A percentile compares a stretch with the other conserved stretches of the same genome.
These are phyloP conservation scores for Hymenoscyphus fraxineus DNA, from an alignment of 2,329 filamentous ascomycete species.

Conservation along the genomic window DNA sequence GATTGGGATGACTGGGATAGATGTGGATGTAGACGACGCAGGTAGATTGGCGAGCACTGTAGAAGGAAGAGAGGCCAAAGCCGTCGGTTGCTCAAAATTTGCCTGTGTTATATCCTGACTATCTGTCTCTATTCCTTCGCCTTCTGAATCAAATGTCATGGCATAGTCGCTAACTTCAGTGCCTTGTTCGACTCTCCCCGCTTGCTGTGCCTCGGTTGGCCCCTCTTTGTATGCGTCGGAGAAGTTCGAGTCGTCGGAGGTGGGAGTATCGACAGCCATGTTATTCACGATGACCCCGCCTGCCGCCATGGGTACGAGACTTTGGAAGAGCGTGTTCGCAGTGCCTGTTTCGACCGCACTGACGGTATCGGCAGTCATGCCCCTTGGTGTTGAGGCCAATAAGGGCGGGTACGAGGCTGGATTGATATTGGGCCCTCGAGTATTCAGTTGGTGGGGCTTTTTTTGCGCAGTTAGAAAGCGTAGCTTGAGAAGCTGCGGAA, in stretches of 20 bases:
- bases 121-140: conserved; percentile 29
- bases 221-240: conserved; percentile 36
- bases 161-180: conserved; percentile 35
- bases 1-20: conserved; percentile 16
- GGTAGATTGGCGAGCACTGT: conserved; percentile 23
- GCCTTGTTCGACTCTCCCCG: conserved; percentile 19
- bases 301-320: background rate
- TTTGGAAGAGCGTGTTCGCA: background rate
- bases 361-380: background rate
- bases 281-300: background rate
- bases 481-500: background rate
- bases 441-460: background rate
- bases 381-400: background rate
- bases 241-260: conserved; percentile 32
- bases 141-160: conserved; percentile 37
- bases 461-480: background rate
- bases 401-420: background rate
- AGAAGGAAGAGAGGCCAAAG: conserved; percentile 21
- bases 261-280: conserved; percentile 9
- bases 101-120: conserved; percentile 33
- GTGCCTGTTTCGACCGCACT: background rate
- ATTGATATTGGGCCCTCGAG: background rate
- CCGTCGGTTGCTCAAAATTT: conserved; percentile 30
- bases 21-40: conserved; percentile 17
- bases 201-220: conserved; percentile 20